These are phyloP conservation scores for Endocalyx cinctus DNA, from an alignment of 2,329 filamentous ascomycete species.

Conservation along the genomic window DNA sequence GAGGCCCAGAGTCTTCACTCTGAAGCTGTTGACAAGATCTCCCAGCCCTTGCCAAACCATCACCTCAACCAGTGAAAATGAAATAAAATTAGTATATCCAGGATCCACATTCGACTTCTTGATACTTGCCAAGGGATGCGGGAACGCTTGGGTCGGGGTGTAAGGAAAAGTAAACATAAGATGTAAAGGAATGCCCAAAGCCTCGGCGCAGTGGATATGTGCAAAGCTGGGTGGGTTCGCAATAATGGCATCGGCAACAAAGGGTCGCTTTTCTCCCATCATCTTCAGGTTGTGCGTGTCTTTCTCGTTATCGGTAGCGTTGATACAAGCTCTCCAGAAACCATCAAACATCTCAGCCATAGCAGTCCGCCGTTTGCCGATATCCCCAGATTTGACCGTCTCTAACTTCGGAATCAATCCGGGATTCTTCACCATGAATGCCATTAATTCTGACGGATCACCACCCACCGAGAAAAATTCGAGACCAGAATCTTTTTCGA, in stretches of 20 bases:
- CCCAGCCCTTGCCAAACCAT: slow-evolving; percentile 89
- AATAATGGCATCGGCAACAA: slow-evolving; percentile 76
- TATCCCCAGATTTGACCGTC: slow-evolving; percentile 68
- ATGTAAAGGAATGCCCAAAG: slow-evolving; percentile 70
- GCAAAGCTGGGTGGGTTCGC: slow-evolving; percentile 78
- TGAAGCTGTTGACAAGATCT: slow-evolving; percentile 71
- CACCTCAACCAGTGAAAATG: slow-evolving; percentile 75
- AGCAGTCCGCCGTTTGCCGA: slow-evolving; percentile 58
- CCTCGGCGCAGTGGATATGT: slow-evolving; percentile 75
- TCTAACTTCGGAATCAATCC: slow-evolving; percentile 72
- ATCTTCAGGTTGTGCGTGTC: slow-evolving; percentile 58
- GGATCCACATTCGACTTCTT: slow-evolving; percentile 67
- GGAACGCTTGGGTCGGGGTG: slow-evolving; percentile 69
- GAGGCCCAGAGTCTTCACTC: slow-evolving; percentile 62
- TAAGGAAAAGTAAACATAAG: slow-evolving; percentile 90
- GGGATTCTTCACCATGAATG: slow-evolving; percentile 83
- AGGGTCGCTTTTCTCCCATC: slow-evolving; percentile 58
- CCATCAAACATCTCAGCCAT: slow-evolving; percentile 83
- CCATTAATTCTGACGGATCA: slow-evolving; percentile 77
- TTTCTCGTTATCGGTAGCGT: slow-evolving; percentile 64
- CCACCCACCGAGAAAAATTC: slow-evolving; percentile 81
- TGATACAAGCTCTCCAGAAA: slow-evolving; percentile 75
- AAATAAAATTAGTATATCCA: slow-evolving; percentile 74
- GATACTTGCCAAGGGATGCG: slow-evolving; percentile 73
- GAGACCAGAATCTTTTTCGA: slow-evolving; percentile 65